Evolutionary conservation across 352 stramenopile genomes (phyloP).

Genomic region (Pythium dissotocum): DNA sequence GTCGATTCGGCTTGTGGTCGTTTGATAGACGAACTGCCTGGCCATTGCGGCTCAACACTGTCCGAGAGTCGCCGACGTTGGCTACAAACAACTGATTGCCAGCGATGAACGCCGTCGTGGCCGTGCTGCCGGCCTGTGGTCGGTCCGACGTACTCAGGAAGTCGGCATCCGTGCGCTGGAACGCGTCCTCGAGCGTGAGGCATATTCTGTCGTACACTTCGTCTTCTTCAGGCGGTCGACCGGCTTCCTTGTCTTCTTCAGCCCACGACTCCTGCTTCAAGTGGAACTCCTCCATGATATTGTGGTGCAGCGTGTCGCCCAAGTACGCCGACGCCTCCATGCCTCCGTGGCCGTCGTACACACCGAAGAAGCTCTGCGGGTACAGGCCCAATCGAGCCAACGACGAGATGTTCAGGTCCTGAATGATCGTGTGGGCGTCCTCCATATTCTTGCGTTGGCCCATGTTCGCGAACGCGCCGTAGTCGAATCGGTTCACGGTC

Average conservation of each 20-base stretch:
- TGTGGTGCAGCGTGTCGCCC: constrained; percentile 68
- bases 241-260: constrained; percentile 34
- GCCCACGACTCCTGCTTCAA: constrained; percentile 48
- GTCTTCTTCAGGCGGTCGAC: constrained; percentile 25
- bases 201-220: constrained; percentile 32
- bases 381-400: constrained; percentile 57
- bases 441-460: constrained; percentile 95
- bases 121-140: constrained; percentile 91
- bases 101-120: constrained; percentile 93
- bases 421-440: constrained; percentile 94
- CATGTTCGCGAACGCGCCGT: constrained; percentile 94
- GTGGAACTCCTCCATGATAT: constrained; percentile 62
- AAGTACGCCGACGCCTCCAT: constrained; percentile 92
- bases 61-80: constrained; percentile 96
- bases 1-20: constrained; percentile 95
- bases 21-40: constrained; percentile 91
- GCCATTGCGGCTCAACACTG: constrained; percentile 90
- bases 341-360: constrained; percentile 97
- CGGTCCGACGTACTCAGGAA: constrained; percentile 66
- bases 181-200: constrained; percentile 50
- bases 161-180: constrained; percentile 73
- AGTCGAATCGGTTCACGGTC: constrained; percentile 97
- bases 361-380: constrained; percentile 93
- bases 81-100: constrained; percentile 93
- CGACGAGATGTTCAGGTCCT: constrained; percentile 78